A percentile compares a stretch with the other conserved stretches of the same genome.
These are phyloP conservation scores for Andrographis paniculata DNA, from an alignment of 305 asterid genomes.

Conservation along the genomic window DNA sequence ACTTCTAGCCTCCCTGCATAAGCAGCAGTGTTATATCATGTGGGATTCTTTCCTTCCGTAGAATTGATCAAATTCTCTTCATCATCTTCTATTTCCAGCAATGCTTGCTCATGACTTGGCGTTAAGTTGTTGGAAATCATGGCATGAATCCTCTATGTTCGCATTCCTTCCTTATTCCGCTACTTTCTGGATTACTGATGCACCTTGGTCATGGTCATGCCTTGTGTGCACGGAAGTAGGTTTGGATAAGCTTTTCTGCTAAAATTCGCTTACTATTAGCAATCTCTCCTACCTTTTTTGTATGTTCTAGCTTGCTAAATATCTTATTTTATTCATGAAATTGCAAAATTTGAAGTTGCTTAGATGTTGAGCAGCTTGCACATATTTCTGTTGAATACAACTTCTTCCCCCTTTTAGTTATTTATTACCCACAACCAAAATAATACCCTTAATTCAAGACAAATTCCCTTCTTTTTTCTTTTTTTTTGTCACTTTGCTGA, in stretches of 20 bases:
- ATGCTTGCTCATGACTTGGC: constrained; percentile 34
- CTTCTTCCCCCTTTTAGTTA: constrained; percentile 1
- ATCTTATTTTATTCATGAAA: constrained; percentile 13
- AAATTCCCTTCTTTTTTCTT: background rate
- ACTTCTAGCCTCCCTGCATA: constrained; percentile 26
- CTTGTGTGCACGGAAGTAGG: constrained; percentile 18
- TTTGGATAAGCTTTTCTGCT: constrained; percentile 11
- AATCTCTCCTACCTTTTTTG: constrained; percentile 15
- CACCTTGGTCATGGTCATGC: constrained; percentile 15
- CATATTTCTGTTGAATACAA: constrained; percentile 11
- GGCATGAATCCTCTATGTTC: constrained; percentile 25
- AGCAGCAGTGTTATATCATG: constrained; percentile 22
- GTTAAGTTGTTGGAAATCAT: constrained; percentile 25
- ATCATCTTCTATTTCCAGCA: constrained; percentile 29
- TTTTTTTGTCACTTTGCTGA: too few relatives aligned
- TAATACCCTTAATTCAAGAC: background rate
- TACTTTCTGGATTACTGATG: constrained; percentile 22
- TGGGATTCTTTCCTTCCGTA: constrained; percentile 30
- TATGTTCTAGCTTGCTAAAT: constrained; percentile 18
- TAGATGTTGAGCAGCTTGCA: constrained; percentile 17
- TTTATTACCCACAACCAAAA: background rate
- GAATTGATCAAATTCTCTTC: constrained; percentile 26
- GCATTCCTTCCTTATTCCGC: constrained; percentile 26
- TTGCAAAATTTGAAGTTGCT: constrained; percentile 16
- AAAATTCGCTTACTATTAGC: constrained; percentile 18